Base-by-base conservation (phyloP, 2,329 filamentous ascomycete genomes). In the Colletotrichum caudatum region DNA sequence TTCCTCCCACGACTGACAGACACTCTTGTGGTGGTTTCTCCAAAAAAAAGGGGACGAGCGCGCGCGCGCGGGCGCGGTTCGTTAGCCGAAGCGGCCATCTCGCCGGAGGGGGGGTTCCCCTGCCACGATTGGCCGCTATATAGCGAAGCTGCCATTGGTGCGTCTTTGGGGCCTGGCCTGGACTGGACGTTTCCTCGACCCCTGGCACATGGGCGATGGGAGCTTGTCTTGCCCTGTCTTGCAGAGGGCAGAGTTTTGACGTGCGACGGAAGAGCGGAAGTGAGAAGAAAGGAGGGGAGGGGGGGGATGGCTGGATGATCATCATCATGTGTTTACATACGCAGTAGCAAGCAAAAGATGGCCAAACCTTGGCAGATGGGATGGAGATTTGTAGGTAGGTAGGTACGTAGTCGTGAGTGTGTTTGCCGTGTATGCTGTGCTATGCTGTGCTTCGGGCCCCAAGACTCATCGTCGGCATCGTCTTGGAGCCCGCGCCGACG, bases 61-160 rank as follows among this genome's bases (percentile, higher is more conserved):
- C 63, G 69, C 23, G 29, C 29, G 29, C 29, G 29, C 29, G 29
- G 26, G 29, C 29, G 29, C 2, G 53, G 64, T 63, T 68, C 64
- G 46, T 69, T 59, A 51, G 64, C 53, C 33, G 53, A 59, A 29
- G 51, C 48, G 69, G 51, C 51, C 46, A 23, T 71, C 53, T 64
- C 51, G 26, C 14, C 58, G 35, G 35, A 9, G 35, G 35, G 18
- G 64, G 64, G 29, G 18, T 29, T 48, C 60, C 69, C 69, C 64
- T 69, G 69, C 23, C 69, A 48, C 29, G 26, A 9, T n/a, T 46
- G 50, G 48, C 64, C 64, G 64, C 58, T 64, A 58, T 64, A 58
- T 57, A 68, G 64, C 39, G 35, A 26, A 20, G 64, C 58, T 67
- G 69, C 53, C 58, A 68, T 71, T 71, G 69, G 69, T 37, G 64